Evolutionary conservation across 345 rosid species (phyloP), one percentile per base, ranked within the genome.

Genomic region (Hibiscus mutabilis): DNA sequence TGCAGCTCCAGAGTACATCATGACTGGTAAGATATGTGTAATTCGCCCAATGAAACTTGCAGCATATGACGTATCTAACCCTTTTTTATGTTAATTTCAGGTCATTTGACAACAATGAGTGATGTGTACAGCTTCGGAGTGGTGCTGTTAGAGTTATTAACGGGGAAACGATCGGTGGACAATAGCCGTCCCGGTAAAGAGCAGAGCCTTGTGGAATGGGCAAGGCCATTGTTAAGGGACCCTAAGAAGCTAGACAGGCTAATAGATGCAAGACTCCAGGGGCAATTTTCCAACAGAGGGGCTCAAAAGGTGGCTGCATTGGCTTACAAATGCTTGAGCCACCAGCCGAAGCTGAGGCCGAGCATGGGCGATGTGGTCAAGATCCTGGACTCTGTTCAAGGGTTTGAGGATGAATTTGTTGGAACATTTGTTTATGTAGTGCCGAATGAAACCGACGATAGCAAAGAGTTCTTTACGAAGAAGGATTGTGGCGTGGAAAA

Each of bases 61-160:
- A 9, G 44, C 44, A 8, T 40, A 40, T 8, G 11, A 40, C 9
- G 44, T 40, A 69, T 18, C 72, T 14, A 71, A 60, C 58, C 25
- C 37, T 31, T 47, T 29, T 42, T 25, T 57, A 27, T 58, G 33
- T 24, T 21, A 25, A 80, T 75, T 77, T 60, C 85, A 91, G 96
- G 96, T 76, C 97, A 89, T 72, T 76, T 91, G 66, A 89, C 97
- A 31, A 85, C 79, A 10, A 83, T 75, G 86, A 91, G 89, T 40
- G 93, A 89, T 24, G 91, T 88, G 57, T 91, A 83, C 55, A 80
- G 97, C 66, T 91, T 89, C 29, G 96, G 97, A 46, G 97, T 82
- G 0, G 97, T 89, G 64, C 70, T 91, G 52, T 27, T 89, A 6
- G 97, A 91, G 60, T 73, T 89, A 22, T 67, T 91, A 19, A 84